Evolutionary conservation across 73 alveolate species (phyloP), one percentile per base, ranked within the genome.

Genomic region (Paramecium sonneborni): DNA sequence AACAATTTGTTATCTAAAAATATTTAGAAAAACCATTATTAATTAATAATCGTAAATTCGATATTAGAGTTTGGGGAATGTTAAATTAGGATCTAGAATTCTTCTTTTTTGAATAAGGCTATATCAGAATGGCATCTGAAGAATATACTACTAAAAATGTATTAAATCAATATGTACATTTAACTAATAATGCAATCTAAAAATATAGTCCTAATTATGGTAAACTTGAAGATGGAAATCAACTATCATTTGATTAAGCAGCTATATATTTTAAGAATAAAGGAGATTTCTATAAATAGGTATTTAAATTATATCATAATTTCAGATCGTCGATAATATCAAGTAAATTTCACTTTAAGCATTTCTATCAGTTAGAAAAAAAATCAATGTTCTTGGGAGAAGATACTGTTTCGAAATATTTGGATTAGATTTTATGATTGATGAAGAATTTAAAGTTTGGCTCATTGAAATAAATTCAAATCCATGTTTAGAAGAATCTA

Each of bases 391-490:
- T 62, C 79, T 57, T 15, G 94, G 89, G 15, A 89, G 98, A 93
- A 93, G 82, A 88, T 34, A 86, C 39, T 96, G 98, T 93, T 96
- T 96, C 93, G 99, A 97, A 52, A 89, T 97, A 28, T 97, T 94
- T 93, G 99, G 99, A 56, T 94, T 94, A 91, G 99, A 97, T 92
- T 97, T 93, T 92, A 94, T 97, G 94, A 92, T 97, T 43, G 99
- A 97, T 93, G 98, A 95, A 55, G 95, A 95, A 55, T 92, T 93
- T 85, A 91, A 72, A 28, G 95, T 96, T 56, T 97, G 97, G 97
- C 93, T 97, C 12, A 95, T 97, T 57, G 99, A 97, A 85, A 97
- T 97, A 12, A 97, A 97, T 85, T 95, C 99, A 5, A 97, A 97
- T 90, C 99, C 99, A 2, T 97, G 98, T 82, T 85, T 97, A 43